Evolutionary conservation across 2,329 filamentous ascomycete species (phyloP), one percentile per base, ranked within the genome.

Genomic region (Apiospora saccharicola): DNA sequence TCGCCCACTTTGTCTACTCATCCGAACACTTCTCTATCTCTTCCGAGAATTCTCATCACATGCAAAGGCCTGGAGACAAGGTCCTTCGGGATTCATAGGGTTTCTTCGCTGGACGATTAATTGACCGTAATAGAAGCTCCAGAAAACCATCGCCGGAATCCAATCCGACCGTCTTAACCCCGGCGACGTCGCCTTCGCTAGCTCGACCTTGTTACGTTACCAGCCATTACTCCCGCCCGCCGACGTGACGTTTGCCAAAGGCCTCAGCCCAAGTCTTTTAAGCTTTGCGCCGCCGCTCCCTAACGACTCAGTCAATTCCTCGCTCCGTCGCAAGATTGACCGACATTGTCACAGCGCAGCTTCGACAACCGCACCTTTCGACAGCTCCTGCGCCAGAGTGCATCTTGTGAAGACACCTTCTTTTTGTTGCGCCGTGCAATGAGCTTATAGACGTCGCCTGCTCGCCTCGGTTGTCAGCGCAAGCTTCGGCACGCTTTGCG

Each of bases 291-390:
- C 68, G 68, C 46, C 41, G 47, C 37, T 57, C 43, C 37, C 46
- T 70, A 37, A 53, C 68, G 68, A 70, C 68, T 70, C 68, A 57
- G 47, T 47, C 68, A 43, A 53, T 51, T 53, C 34, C 47, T 57
- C 57, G 30, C 30, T 43, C 47, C 34, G 57, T 64, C 57, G 57
- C 57, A 64, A 64, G 57, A 22, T 64, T 64, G 57, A 47, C 67
- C 67, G 41, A 68, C 24, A 47, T 68, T 68, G 67, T 47, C 67
- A 68, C 67, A 44, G 44, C 67, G n/a, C 67, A 68, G n/a, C 37
- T 47, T 30, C 44, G 67, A 41, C 67, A 47, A 68, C 14, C n/a
- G 43, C 43, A 44, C 67, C 26, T 34, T 14, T 46, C 67, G 67
- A 26, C 67, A 68, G 24, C 67, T 68, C 41, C 41, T 47, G 24